Evolutionary conservation across 192 early-diverging fungal species (phyloP).

Genomic region (Spizellomyces sp.): DNA sequence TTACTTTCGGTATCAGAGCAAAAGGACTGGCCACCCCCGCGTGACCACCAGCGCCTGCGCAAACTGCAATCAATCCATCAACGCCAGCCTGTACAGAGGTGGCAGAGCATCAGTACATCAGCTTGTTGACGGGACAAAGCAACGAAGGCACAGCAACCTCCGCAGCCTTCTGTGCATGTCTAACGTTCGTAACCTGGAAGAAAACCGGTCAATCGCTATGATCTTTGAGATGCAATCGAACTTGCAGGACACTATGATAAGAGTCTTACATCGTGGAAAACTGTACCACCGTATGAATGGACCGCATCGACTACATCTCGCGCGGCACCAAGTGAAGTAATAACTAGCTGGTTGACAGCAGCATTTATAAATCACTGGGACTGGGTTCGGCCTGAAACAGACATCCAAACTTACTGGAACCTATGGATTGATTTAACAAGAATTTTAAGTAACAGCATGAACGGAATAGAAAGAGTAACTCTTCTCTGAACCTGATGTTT

Average conservation of each 20-base stretch:
- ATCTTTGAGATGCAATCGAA: not conserved
- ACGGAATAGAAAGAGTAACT: not conserved
- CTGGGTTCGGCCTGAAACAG: not conserved
- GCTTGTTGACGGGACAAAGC: not conserved
- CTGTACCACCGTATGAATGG: constrained; percentile 31
- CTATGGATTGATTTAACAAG: not conserved
- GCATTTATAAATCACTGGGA: not conserved
- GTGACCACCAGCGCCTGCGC: constrained; percentile 39
- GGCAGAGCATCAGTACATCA: too few species aligned
- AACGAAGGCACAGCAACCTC: not conserved
- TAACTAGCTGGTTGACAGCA: constrained; percentile 26
- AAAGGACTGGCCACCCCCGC: constrained; percentile 34
- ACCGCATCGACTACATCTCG: constrained; percentile 31
- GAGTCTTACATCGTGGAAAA: constrained; percentile 24
- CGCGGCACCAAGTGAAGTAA: constrained; percentile 36
- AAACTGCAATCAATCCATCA: constrained; percentile 38
- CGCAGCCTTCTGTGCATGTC: constrained; percentile 32
- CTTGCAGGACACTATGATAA: too few species aligned
- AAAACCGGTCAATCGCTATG: not conserved
- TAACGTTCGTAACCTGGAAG: constrained; percentile 31
- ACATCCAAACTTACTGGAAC: constrained; percentile 1
- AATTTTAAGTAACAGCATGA: too few species aligned
- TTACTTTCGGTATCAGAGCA: constrained; percentile 30
- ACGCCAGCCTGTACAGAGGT: constrained; percentile 20
- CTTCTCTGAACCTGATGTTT: constrained; percentile 18